Base-by-base conservation (phyloP, 768 basidiomycete genomes). In the Lepiota brunneoincarnata region DNA sequence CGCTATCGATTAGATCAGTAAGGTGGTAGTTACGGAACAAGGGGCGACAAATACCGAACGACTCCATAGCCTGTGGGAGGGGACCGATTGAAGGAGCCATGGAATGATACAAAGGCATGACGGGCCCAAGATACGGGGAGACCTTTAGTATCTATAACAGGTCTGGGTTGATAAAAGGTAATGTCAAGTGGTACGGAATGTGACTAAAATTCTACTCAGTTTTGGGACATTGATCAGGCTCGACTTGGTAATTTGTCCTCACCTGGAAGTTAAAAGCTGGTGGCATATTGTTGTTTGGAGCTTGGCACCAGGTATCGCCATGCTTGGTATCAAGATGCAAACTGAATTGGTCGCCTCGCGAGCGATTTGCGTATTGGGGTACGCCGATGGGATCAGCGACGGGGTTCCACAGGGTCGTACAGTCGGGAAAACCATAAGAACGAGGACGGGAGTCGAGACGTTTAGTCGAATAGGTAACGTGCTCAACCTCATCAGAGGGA, bases 1-100 rank as follows among this genome's bases (percentile, higher is more conserved):
- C 63, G 12, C 72, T 71, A 28, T 18, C 4, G 17, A 14, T 34
- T 17, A 51, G 31, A 51, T 21, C 14, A 7, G 31, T 41, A 38
- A n/a, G 21, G 6, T 23, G 42, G 42, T 9, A 37, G 18, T 9
- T 12, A 2, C 36, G 17, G 11, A 36, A 14, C 23, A 11, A 17
- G 26, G 24, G 17, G 20, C 1, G 15, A 11, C 18, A 49, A 61
- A 51, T 40, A 76, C 76, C 63, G 65, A 11, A 77, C 70, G 24
- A 78, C 72, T n/a, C 73, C 74, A 54, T 78, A 78, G 6, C 76
- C 76, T 3, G 75, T 77, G 2, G 75, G 75, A 12, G 75, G 75
- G 6, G 55, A 58, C 6, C 75, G 62, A 41, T 76, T 50, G 48
- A 73, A 74, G 4, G 74, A 75, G 2, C 77, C 77, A 47, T 72